Percentiles rank a stretch among this genome's conserved stretches.
Conservation (phyloP, 495 filamentous ascomycete species). For the Pyrenula massariospora region DNA sequence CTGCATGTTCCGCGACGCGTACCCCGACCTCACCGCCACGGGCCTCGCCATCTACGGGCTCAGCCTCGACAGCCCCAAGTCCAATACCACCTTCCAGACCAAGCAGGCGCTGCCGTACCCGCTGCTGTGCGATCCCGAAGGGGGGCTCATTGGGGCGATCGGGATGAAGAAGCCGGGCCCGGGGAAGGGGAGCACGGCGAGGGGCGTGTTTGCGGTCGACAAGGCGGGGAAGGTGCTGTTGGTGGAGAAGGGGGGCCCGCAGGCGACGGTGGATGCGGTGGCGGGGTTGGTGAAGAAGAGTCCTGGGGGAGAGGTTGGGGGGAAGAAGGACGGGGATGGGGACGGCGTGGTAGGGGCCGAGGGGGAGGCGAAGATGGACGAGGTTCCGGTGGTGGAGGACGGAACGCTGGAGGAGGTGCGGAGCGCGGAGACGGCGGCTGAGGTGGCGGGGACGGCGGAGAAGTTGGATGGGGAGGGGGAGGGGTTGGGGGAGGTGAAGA, state of each 20-base stretch:
- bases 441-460: conserved; percentile 14
- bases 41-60: conserved; percentile 84
- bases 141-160: conserved; percentile 60
- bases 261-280: conserved; percentile 35
- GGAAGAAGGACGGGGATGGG: background rate
- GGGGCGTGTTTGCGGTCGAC: conserved; percentile 80
- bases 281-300: conserved; percentile 18
- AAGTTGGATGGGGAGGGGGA: conserved; percentile 7
- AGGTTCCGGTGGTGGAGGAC: background rate
- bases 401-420: background rate
- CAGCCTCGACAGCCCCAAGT: conserved; percentile 72
- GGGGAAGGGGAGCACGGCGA: conserved; percentile 61
- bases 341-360: background rate
- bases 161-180: conserved; percentile 54
- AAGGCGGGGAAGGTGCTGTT: conserved; percentile 45
- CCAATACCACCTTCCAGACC: conserved; percentile 80
- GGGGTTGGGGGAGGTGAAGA: background rate
- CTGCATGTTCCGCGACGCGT: conserved; percentile 80
- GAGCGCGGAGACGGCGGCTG: conserved; percentile 12
- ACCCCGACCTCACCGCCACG: conserved; percentile 61
- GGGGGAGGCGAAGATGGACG: background rate
- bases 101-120: conserved; percentile 84
- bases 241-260: conserved; percentile 30
- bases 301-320: conserved; percentile 8
- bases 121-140: conserved; percentile 71